Evolutionary conservation across 441 rosid genomes (phyloP), one percentile per base, ranked within the genome.

Genomic region (Dalechampia spathulata): DNA sequence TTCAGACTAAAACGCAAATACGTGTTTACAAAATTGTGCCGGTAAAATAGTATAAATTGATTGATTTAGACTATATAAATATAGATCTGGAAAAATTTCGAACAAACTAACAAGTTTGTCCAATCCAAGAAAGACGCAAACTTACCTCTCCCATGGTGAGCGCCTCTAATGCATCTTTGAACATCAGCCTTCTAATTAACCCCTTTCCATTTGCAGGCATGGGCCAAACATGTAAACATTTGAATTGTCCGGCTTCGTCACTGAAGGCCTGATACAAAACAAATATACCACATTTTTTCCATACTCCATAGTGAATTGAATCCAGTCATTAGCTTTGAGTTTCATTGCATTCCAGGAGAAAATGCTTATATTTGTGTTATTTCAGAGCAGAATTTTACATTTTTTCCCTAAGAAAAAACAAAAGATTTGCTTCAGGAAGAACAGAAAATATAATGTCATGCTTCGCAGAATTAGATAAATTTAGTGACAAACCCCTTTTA

Each of bases 101-200:
- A 45, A 58, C n/a, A 1, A 9, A 15, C 7, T 51, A 12, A 36
- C 45, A 14, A 44, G 27, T 27, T 17, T 23, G 51, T 45, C 11
- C 38, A 27, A 55, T 37, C n/a, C n/a, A n/a, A n/a, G n/a, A 37
- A 22, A 26, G 7, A 17, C 21, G 52, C 10, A 37, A 67, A 69
- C 81, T 57, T n/a, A 87, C 98, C 95, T 90, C 95, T 26, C 88
- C 95, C 92, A 83, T 87, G 40, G 76, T 71, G 49, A 91, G 95
- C 60, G 80, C 88, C 77, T 91, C 90, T 28, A 87, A 17, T 32
- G 96, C 98, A 72, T 87, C 95, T 46, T 73, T 62, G 62, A 69
- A 85, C 84, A 72, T 72, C 48, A 74, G 73, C 61, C 43, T 79
- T 62, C 50, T 75, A 7, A 91, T 77, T 25, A 87, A 61, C 34